These are phyloP conservation scores for Diaporthe sp. DNA, from an alignment of 2,329 filamentous ascomycete genomes.

Conservation along the genomic window DNA sequence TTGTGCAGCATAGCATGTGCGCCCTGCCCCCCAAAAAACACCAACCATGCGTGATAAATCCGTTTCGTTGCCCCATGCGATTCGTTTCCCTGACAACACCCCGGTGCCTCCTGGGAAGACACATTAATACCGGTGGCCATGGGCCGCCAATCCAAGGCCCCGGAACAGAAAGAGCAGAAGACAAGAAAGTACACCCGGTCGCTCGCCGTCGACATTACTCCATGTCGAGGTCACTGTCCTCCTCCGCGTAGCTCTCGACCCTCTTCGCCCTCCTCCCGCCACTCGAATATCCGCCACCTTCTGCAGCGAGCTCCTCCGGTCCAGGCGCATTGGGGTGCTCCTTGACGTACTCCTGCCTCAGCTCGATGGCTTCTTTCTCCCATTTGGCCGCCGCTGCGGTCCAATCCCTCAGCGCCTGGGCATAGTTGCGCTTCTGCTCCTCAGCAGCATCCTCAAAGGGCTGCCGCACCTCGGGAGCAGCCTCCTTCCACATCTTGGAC, in stretches of 20 bases:
- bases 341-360: conserved; percentile 65
- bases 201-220: conserved; percentile 37
- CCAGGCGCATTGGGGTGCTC: conserved; percentile 63
- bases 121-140: not conserved
- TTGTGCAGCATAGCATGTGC: conserved; percentile 20
- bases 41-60: conserved; percentile 39
- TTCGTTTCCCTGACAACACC: conserved; percentile 9
- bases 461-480: conserved; percentile 76
- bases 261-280: conserved; percentile 45
- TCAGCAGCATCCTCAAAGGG: conserved; percentile 84
- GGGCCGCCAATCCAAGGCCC: not conserved
- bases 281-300: conserved; percentile 1
- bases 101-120: not conserved
- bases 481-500: conserved; percentile 91
- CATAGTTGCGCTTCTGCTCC: conserved; percentile 77
- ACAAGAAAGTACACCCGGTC: not conserved
- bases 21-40: conserved; percentile 24
- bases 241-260: conserved; percentile 56
- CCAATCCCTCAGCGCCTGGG: conserved; percentile 69
- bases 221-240: conserved; percentile 53
- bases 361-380: conserved; percentile 75
- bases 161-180: not conserved
- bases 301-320: conserved; percentile 47
- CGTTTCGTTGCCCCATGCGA: not conserved
- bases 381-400: conserved; percentile 76